Evolutionary conservation across 2,329 filamentous ascomycete genomes (phyloP), one percentile per base, ranked within the genome.

Genomic region (Stachybotrys elegans): DNA sequence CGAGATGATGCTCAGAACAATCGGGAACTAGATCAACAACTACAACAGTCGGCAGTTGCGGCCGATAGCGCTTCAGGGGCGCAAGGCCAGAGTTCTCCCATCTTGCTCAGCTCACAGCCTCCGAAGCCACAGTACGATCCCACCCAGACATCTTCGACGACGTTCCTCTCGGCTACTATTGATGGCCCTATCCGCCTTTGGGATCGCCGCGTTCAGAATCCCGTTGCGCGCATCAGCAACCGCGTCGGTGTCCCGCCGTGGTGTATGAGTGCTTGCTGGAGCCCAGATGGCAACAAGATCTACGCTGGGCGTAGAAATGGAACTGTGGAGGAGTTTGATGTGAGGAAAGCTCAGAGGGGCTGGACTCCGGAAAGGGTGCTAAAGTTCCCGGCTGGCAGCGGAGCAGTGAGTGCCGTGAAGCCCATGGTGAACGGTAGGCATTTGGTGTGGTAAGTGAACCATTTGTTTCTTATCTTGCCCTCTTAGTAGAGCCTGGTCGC

Each of bases 221-320:
- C 92, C 0, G 75, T 95, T 2, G 90, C 93, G 3, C 81, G 84
- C 22, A 92, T 97, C 45, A 73, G 76, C 2, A 88, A 86, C 16
- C 75, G 83, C 11, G 79, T 81, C 11, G 82, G 83, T 16, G 87
- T 89, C 1, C 92, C 93, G 1, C 93, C 92, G 0, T 98, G 92
- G 92, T 97, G 92, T 65, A 96, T 95, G 83, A 91, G 88, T 52
- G 89, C 90, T 1, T 95, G 90, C 69, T 98, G 93, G 93, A 92
- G 86, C 43, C 90, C 90, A 0, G 88, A 96, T 61, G 93, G 93
- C 13, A 97, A 97, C 66, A 89, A 81, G 65, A 91, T 98, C 56
- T 98, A 95, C 66, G 91, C 87, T 0, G 93, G 93, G 1, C 76
- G 93, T 22, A 78, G 93, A 46, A 97, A 97, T 63, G 80, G 89